A percentile compares a stretch with the other conserved stretches of the same genome.
Evolutionary conservation across 2,329 filamentous ascomycete species (phyloP).

Genomic region (Pseudogymnoascus sp.): DNA sequence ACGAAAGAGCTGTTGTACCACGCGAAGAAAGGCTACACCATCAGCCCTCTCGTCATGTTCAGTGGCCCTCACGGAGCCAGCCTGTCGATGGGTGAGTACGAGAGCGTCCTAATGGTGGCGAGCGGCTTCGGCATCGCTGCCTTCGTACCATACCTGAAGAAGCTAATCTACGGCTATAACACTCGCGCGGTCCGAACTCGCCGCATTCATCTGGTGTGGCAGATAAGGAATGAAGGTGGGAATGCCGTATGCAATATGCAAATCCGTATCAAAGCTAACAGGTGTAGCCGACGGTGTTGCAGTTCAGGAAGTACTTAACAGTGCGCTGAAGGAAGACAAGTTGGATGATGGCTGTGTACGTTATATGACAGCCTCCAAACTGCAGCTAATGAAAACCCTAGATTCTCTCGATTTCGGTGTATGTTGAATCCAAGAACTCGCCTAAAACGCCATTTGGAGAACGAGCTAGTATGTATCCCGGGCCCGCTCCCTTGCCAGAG

Average conservation of each 20-base stretch:
- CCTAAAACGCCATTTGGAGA: not conserved
- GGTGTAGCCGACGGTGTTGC: constrained; percentile 7
- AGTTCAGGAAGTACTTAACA: constrained; percentile 9
- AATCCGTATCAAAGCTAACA: not conserved
- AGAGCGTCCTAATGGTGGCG: constrained; percentile 28
- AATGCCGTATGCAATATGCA: not conserved
- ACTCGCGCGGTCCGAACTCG: constrained; percentile 21
- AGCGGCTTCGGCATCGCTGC: constrained; percentile 30
- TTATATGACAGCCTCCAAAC: not conserved
- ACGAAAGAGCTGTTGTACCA: constrained; percentile 21
- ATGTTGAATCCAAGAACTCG: not conserved
- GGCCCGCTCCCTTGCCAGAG: not conserved
- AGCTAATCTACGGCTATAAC: constrained; percentile 30
- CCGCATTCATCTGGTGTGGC: constrained; percentile 29
- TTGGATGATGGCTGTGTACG: not conserved
- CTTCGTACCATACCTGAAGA: constrained; percentile 28
- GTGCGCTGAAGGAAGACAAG: not conserved
- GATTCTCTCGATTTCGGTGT: not conserved
- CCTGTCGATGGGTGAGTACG: constrained; percentile 22
- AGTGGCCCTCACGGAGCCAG: constrained; percentile 27
- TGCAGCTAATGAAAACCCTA: not conserved
- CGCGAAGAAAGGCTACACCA: constrained; percentile 10
- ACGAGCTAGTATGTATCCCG: not conserved
- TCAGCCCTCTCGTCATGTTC: constrained; percentile 20
- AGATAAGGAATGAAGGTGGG: constrained; percentile 19